Evolutionary conservation across 2,329 filamentous ascomycete genomes (phyloP).

Genomic region (Capronia epimyces): DNA sequence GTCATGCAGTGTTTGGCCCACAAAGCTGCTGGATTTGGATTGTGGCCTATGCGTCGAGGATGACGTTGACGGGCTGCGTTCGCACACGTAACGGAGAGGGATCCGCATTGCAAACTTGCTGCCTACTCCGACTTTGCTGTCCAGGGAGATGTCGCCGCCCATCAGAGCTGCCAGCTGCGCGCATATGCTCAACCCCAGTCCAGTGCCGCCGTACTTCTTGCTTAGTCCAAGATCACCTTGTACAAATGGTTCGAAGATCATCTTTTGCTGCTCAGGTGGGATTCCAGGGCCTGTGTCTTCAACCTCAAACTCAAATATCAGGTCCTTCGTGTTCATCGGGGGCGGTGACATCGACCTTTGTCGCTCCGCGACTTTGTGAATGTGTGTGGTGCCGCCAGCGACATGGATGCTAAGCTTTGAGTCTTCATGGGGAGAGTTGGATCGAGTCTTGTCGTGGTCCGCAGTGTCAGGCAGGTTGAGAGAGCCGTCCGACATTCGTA

Average conservation of each 20-base stretch:
- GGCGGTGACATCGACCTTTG: constrained; percentile 57
- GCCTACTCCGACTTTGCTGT: constrained; percentile 66
- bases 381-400: constrained; percentile 50
- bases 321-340: constrained; percentile 58
- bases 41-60: constrained; percentile 24
- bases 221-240: constrained; percentile 85
- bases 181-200: constrained; percentile 82
- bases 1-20: constrained; percentile 22
- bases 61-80: constrained; percentile 48
- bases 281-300: constrained; percentile 86
- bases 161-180: constrained; percentile 78
- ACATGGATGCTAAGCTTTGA: constrained; percentile 55
- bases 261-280: constrained; percentile 66
- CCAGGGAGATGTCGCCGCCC: constrained; percentile 68
- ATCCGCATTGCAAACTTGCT: constrained; percentile 79
- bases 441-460: constrained; percentile 17
- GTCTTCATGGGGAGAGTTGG: constrained; percentile 19
- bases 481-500: constrained; percentile 28
- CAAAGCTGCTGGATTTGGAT: constrained; percentile 26
- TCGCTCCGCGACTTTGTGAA: constrained; percentile 44
- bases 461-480: constrained; percentile 15
- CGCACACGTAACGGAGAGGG: constrained; percentile 69
- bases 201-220: constrained; percentile 85
- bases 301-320: constrained; percentile 80
- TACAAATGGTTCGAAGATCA: constrained; percentile 90